Evolutionary conservation across 176 grass and related monocot species (phyloP).

Genomic region (Cenchrus americanus): DNA sequence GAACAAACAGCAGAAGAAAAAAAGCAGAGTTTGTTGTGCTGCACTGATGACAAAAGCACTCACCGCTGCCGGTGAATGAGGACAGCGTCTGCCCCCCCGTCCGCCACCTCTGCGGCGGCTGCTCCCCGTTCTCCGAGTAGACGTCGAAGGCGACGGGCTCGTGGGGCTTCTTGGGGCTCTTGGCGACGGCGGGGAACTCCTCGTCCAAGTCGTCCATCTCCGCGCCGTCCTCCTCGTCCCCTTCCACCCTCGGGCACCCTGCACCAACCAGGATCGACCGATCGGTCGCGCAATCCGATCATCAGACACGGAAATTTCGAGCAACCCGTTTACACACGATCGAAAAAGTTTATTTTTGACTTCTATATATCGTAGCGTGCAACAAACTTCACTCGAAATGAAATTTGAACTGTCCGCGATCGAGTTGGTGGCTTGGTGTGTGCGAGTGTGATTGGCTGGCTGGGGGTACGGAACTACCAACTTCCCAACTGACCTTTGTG

Average conservation of each 20-base stretch:
- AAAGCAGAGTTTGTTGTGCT: too few species aligned
- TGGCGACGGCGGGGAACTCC: constrained; percentile 62
- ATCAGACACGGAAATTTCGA: background rate
- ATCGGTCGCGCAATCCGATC: background rate
- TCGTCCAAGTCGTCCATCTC: constrained; percentile 90
- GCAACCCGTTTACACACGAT: too few species aligned
- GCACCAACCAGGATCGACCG: background rate
- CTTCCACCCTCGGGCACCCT: constrained; percentile 70
- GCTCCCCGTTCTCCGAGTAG: constrained; percentile 92
- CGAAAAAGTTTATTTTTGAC: background rate
- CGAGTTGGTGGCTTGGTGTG: background rate
- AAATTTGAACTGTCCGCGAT: too few species aligned
- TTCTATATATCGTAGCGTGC: too few species aligned
- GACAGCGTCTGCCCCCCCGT: constrained; percentile 66
- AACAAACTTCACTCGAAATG: too few species aligned
- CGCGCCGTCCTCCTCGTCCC: constrained; percentile 65
- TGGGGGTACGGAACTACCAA: too few species aligned
- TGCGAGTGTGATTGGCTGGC: background rate
- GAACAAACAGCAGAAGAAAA: too few species aligned
- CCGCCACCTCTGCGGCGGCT: constrained; percentile 57
- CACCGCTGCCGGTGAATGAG: constrained; percentile 85
- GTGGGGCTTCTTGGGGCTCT: constrained; percentile 68
- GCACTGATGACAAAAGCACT: background rate
- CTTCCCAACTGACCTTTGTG: constrained; percentile 61
- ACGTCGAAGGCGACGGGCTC: constrained; percentile 62